Percentiles rank a stretch among this genome's conserved stretches.
These are phyloP conservation scores for Taphrina confusa DNA, from an alignment of 1,139 yeast genomes.

Conservation along the genomic window DNA sequence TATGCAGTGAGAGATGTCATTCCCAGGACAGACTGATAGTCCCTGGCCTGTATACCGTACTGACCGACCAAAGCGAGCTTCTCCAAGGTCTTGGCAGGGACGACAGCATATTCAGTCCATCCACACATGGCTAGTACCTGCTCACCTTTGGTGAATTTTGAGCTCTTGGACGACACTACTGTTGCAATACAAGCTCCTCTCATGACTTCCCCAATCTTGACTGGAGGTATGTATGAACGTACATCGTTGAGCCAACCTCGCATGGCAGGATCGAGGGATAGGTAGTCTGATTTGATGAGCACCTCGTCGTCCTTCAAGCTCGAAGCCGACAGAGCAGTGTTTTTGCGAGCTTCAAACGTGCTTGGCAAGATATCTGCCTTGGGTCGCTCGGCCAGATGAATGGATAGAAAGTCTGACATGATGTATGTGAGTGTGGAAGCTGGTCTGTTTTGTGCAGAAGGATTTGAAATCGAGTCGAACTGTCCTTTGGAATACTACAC, in stretches of 20 bases:
- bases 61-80: conserved; percentile 36
- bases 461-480: too few relatives aligned
- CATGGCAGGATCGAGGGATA: conserved; percentile 71
- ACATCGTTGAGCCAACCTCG: conserved; percentile 59
- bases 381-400: conserved; percentile 36
- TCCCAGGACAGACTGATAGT: conserved; percentile 54
- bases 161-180: conserved; percentile 53
- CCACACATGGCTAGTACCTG: conserved; percentile 47
- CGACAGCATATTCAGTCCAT: conserved; percentile 52
- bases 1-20: conserved; percentile 66
- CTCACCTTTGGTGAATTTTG: conserved; percentile 52
- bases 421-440: too few relatives aligned
- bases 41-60: conserved; percentile 42
- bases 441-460: too few relatives aligned
- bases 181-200: conserved; percentile 56
- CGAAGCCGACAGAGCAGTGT: conserved; percentile 16
- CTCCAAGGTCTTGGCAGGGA: conserved; percentile 41
- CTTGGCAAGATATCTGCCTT: conserved; percentile 33
- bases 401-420: conserved; percentile 13
- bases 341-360: conserved; percentile 38
- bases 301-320: conserved; percentile 52
- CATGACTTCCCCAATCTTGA: conserved; percentile 54
- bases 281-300: conserved; percentile 52
- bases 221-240: conserved; percentile 55
- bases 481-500: too few relatives aligned